Evolutionary conservation across 2,329 filamentous ascomycete species (phyloP).

Genomic region (Nemania diffusa): DNA sequence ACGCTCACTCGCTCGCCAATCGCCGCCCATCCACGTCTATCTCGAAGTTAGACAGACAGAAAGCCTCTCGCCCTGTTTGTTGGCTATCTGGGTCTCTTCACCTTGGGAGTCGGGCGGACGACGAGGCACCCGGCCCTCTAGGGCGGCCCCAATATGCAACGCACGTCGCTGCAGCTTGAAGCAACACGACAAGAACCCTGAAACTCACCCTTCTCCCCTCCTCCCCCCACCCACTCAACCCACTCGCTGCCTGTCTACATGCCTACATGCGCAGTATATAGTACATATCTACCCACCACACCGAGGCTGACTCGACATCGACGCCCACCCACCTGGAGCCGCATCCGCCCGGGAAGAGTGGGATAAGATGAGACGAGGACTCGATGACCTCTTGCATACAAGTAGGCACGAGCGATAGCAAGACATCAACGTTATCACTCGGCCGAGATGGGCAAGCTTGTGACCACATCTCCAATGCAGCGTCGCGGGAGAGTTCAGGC

Average conservation of each 20-base stretch:
- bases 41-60: not conserved
- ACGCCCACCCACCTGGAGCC: constrained; percentile 14
- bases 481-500: constrained; percentile 16
- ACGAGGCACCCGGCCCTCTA: not conserved
- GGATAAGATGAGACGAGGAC: constrained; percentile 23
- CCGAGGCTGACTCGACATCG: constrained; percentile 29
- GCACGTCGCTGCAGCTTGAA: constrained; percentile 5
- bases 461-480: constrained; percentile 7
- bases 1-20: constrained; percentile 26
- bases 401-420: not conserved
- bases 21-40: constrained; percentile 25
- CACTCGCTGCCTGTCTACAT: too few species aligned
- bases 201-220: too few species aligned
- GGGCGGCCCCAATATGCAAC: not conserved
- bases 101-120: constrained; percentile 22
- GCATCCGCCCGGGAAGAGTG: constrained; percentile 22
- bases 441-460: constrained; percentile 18
- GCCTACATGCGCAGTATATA: too few species aligned
- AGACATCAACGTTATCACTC: constrained; percentile 8
- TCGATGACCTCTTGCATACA: not conserved
- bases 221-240: not conserved
- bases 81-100: constrained; percentile 14
- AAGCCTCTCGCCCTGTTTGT: constrained; percentile 34
- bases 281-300: constrained; percentile 20
- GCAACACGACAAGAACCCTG: constrained; percentile 15